Conservation (phyloP, 176 grass and related monocot species). For the Oryza punctata region DNA sequence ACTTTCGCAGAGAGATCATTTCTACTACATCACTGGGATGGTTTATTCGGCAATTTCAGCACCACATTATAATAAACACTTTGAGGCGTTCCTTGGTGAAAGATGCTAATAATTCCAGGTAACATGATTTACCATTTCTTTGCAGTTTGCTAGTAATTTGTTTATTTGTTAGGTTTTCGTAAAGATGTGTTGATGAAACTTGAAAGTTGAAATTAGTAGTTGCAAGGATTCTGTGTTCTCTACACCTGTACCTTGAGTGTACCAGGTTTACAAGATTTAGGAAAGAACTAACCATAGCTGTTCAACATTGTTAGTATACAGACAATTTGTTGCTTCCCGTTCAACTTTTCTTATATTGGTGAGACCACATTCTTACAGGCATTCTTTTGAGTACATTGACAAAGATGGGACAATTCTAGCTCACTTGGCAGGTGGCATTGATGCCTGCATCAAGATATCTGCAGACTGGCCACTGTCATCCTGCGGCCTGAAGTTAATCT, state of each 20-base stretch:
- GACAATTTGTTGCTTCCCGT: conserved; percentile 2
- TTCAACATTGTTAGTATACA: background rate
- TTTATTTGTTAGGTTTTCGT: background rate
- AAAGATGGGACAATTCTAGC: conserved; percentile 65
- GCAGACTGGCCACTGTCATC: conserved; percentile 77
- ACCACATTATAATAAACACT: conserved; percentile 54
- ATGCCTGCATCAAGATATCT: conserved; percentile 77
- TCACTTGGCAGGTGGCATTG: conserved; percentile 77
- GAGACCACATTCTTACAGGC: conserved; percentile 50
- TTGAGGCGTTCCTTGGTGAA: conserved; percentile 65
- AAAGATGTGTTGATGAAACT: conserved; percentile 20
- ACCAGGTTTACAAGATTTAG: background rate
- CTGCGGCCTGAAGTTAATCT: conserved; percentile 60
- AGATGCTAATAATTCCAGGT: conserved; percentile 88
- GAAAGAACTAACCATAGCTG: background rate
- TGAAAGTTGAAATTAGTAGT: background rate
- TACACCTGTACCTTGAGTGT: background rate
- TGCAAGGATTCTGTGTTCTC: background rate
- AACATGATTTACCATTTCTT: conserved; percentile 25
- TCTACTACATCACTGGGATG: conserved; percentile 45
- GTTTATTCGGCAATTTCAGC: conserved; percentile 71
- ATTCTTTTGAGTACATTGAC: conserved; percentile 80
- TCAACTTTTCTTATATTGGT: background rate
- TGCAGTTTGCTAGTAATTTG: conserved; percentile 24
- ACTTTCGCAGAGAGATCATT: conserved; percentile 59